Conservation (phyloP, 345 rosid species). For the Pistacia vera region DNA sequence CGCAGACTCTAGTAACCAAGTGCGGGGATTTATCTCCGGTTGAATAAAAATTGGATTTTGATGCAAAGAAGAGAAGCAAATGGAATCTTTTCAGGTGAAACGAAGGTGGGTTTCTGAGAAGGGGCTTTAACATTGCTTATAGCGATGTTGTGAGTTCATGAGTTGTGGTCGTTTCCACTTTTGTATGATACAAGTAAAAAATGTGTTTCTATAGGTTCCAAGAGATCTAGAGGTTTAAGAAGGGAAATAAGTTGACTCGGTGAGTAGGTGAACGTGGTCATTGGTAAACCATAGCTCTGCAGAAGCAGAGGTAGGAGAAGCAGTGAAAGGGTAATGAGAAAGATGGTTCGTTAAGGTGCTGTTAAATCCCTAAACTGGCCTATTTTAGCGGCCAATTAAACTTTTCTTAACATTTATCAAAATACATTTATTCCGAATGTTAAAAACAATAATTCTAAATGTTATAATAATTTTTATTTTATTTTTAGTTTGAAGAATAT, state of each 20-base stretch:
- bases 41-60: conserved; percentile 15
- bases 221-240: neutral
- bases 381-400: no score
- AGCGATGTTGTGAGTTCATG: conserved; percentile 2
- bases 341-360: neutral
- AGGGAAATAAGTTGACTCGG: neutral
- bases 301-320: neutral
- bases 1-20: conserved; percentile 37
- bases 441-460: no score
- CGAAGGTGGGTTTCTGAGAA: conserved; percentile 4
- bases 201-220: neutral
- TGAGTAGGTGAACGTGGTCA: conserved; percentile 19
- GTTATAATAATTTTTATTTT: no score
- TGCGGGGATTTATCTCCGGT: conserved; percentile 15
- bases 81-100: conserved; percentile 11
- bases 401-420: no score
- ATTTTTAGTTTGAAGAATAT: no score
- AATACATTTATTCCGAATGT: no score
- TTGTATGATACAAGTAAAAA: neutral
- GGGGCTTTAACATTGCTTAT: conserved; percentile 27
- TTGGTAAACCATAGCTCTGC: conserved; percentile 15
- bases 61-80: conserved; percentile 17
- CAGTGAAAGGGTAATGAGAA: neutral
- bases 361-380: no score
- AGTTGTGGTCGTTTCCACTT: neutral